Evolutionary conservation across 2,329 filamentous ascomycete species (phyloP).

Genomic region (Claviceps quebecensis): DNA sequence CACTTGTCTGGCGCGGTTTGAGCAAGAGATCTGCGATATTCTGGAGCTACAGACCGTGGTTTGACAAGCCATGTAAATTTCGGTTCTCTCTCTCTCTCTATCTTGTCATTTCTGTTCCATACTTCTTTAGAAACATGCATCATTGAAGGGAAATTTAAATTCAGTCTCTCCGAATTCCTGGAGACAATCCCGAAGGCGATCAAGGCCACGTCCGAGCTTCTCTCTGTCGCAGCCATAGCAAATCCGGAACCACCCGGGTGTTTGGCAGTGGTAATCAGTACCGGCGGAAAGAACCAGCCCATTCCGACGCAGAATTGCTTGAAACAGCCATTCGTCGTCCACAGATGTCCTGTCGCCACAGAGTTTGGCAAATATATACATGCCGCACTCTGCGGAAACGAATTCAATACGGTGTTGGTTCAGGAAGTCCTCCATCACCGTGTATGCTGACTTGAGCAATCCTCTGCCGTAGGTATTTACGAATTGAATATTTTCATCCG

Average conservation of each 20-base stretch:
- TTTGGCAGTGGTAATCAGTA: neutral
- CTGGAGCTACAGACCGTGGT: neutral
- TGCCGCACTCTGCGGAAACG: neutral
- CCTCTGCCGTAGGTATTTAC: neutral
- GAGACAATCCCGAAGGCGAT: neutral
- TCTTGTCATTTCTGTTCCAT: neutral
- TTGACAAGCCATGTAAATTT: neutral
- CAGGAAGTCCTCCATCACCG: neutral
- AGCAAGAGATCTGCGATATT: neutral
- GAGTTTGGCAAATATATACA: neutral
- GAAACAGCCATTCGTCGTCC: neutral
- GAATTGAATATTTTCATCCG: neutral
- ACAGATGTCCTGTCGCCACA: neutral
- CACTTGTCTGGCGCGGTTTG: neutral
- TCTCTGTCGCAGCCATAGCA: neutral
- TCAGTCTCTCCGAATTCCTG: neutral
- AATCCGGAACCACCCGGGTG: neutral
- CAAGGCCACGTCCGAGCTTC: neutral
- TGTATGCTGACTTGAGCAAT: neutral
- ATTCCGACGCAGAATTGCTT: neutral
- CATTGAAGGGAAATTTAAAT: neutral
- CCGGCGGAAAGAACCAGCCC: neutral
- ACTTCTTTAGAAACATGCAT: no score
- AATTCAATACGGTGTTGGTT: neutral
- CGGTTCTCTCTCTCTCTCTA: neutral